These are phyloP conservation scores for Cladosporium cucumerinum DNA, from an alignment of 2,329 filamentous ascomycete genomes.

Conservation along the genomic window DNA sequence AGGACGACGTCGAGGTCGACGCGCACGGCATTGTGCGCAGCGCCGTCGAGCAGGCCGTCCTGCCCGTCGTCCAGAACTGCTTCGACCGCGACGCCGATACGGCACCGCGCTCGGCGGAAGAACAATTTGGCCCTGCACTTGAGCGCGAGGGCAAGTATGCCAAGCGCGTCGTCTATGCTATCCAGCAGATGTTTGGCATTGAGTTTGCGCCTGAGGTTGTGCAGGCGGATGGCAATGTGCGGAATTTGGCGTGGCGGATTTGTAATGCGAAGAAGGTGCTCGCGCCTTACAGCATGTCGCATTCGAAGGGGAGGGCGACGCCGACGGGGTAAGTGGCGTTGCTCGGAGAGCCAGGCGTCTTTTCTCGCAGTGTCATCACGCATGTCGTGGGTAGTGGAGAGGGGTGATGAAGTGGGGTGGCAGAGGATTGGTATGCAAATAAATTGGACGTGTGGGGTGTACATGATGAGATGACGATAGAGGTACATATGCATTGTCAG, in stretches of 20 bases:
- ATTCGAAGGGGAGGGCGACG: slow-evolving; percentile 37
- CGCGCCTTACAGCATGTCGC: slow-evolving; percentile 50
- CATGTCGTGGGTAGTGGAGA: background rate
- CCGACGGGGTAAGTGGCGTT: slow-evolving; percentile 19
- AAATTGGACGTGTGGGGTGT: background rate
- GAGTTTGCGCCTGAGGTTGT: slow-evolving; percentile 94
- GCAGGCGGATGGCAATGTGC: slow-evolving; percentile 83
- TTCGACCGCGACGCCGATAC: slow-evolving; percentile 89
- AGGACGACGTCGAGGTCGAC: slow-evolving; percentile 53
- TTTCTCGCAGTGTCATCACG: background rate
- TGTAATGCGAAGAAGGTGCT: slow-evolving; percentile 94
- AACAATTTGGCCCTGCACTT: slow-evolving; percentile 79
- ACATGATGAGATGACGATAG: background rate
- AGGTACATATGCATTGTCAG: background rate
- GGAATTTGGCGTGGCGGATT: slow-evolving; percentile 88
- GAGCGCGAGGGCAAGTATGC: slow-evolving; percentile 87
- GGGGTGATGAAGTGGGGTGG: background rate
- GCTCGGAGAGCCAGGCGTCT: background rate
- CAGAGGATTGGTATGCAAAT: background rate
- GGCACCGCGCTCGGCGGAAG: slow-evolving; percentile 73
- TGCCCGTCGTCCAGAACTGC: slow-evolving; percentile 86
- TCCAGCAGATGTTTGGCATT: slow-evolving; percentile 93
- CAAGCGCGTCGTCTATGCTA: slow-evolving; percentile 85
- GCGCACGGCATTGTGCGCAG: slow-evolving; percentile 60
- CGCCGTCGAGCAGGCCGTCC: slow-evolving; percentile 70